A percentile compares a stretch with the other conserved stretches of the same genome.
phyloP scores from a whole-genome alignment of 139 green algal genomes.

The Trebouxia sp. region DNA sequence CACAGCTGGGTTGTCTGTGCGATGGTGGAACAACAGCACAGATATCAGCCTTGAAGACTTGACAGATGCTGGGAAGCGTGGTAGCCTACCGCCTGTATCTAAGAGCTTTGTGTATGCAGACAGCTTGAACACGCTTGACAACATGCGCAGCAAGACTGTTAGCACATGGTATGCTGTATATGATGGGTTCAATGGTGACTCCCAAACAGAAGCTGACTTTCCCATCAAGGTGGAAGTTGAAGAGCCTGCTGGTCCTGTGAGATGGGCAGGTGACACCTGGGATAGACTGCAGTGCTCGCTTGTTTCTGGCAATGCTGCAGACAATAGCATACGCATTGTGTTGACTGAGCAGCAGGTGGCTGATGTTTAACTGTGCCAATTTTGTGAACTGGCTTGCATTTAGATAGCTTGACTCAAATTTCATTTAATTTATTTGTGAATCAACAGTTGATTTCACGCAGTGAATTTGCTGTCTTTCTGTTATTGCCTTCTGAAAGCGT shows the following conservation, averaged over 20 bases:
- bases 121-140: neutral
- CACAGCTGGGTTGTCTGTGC: slow-evolving; percentile 8
- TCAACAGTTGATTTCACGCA: too few species aligned
- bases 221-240: neutral
- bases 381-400: neutral
- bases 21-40: slow-evolving; percentile 18
- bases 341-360: neutral
- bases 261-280: neutral
- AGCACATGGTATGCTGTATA: slow-evolving; percentile 18
- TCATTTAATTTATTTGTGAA: too few species aligned
- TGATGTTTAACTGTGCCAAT: neutral
- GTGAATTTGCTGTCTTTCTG: too few species aligned
- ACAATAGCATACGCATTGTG: slow-evolving; percentile 7
- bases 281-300: neutral
- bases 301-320: neutral
- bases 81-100: neutral
- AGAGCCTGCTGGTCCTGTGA: neutral
- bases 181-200: neutral
- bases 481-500: too few species aligned
- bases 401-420: neutral
- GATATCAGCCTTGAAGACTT: neutral
- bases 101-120: neutral
- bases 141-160: slow-evolving; percentile 4
- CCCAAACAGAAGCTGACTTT: neutral
- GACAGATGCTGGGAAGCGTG: neutral